Percentiles rank a stretch among this genome's conserved stretches.
Evolutionary conservation across 2,329 filamentous ascomycete genomes (phyloP).

Genomic region (Meredithiella fracta): DNA sequence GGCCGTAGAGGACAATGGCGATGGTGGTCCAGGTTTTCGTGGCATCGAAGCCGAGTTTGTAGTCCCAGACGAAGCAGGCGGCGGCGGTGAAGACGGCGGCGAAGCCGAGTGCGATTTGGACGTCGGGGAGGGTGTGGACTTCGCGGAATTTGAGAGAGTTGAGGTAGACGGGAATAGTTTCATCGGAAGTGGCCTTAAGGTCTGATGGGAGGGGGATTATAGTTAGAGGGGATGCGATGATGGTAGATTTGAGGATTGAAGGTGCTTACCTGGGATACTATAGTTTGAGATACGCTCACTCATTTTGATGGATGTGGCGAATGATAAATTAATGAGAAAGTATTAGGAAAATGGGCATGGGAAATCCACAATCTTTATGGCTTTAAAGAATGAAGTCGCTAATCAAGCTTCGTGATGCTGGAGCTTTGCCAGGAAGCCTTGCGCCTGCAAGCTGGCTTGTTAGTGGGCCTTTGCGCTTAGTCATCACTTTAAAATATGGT

Average conservation of each 20-base stretch:
- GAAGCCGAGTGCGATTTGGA: conserved; percentile 73
- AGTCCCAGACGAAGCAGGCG: conserved; percentile 80
- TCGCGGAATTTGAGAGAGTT: conserved; percentile 74
- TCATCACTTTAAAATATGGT: background rate
- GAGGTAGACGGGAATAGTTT: conserved; percentile 85
- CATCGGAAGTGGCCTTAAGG: conserved; percentile 91
- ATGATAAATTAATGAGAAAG: background rate
- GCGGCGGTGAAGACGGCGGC: conserved; percentile 62
- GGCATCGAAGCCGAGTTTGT: conserved; percentile 71
- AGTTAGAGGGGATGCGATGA: background rate
- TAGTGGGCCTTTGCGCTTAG: conserved; percentile 10
- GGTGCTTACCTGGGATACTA: conserved; percentile 15
- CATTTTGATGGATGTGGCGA: background rate
- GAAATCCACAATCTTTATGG: background rate
- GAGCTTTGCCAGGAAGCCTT: background rate
- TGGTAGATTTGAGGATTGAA: background rate
- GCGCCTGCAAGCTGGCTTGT: conserved; percentile 14
- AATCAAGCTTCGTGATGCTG: no score
- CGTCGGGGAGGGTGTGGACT: conserved; percentile 63
- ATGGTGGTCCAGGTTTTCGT: conserved; percentile 68
- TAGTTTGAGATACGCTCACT: background rate
- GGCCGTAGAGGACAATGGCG: conserved; percentile 64
- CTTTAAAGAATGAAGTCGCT: no score
- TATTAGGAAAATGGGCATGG: background rate
- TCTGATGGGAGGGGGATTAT: conserved; percentile 35